These are phyloP conservation scores for Smallanthus sonchifolius DNA, from an alignment of 129 eudicot species.

Conservation along the genomic window DNA sequence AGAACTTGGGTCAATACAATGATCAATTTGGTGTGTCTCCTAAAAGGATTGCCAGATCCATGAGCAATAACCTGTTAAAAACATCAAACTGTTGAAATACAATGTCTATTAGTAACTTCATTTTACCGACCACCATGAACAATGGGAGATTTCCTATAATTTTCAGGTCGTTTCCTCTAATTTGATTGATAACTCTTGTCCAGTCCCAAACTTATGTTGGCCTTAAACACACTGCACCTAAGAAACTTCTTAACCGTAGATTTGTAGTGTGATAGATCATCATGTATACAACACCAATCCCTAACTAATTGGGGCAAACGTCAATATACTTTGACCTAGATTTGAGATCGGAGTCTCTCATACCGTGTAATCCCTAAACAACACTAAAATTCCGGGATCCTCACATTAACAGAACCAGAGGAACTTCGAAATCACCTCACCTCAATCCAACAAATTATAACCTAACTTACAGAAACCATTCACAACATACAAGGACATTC, in stretches of 20 bases:
- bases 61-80: neutral
- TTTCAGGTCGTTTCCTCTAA: neutral
- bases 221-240: neutral
- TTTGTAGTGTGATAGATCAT: neutral
- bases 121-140: neutral
- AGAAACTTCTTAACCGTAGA: neutral
- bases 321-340: conserved; percentile 1
- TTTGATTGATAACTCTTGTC: neutral
- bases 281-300: neutral
- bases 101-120: neutral
- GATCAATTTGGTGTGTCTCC: neutral
- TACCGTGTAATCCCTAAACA: conserved; percentile 14
- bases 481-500: neutral
- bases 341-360: neutral
- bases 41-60: neutral
- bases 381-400: neutral
- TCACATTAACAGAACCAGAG: neutral
- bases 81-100: neutral
- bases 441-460: conserved; percentile 12
- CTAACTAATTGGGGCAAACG: neutral
- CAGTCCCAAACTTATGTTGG: neutral
- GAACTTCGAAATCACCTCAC: neutral
- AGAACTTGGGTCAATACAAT: neutral
- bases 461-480: neutral
- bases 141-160: neutral